Evolutionary conservation across 768 basidiomycete genomes (phyloP).

Genomic region (Amanita jacksonii): DNA sequence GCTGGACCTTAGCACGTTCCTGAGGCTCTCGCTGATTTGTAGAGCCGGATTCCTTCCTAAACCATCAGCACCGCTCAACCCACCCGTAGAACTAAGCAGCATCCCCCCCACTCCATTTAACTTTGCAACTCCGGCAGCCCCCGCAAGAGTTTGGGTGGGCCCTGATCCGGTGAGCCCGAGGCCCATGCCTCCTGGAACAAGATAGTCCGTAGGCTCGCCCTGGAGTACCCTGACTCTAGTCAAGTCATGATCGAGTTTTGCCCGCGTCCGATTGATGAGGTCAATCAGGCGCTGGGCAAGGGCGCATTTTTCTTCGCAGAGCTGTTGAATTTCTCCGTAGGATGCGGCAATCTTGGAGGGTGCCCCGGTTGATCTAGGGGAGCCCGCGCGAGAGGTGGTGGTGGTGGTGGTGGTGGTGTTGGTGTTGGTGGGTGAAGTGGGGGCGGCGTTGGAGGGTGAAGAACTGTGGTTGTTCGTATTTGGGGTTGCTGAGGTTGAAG

Average conservation of each 20-base stretch:
- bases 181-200: conserved; percentile 11
- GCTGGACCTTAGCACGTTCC: conserved; percentile 28
- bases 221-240: conserved; percentile 35
- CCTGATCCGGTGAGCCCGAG: background rate
- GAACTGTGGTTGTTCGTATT: no score
- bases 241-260: conserved; percentile 42
- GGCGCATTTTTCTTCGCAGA: conserved; percentile 36
- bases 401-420: conserved; percentile 21
- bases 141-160: no score
- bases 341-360: conserved; percentile 36
- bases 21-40: conserved; percentile 34
- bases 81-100: background rate
- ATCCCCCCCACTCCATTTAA: conserved; percentile 2
- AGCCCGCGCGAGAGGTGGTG: conserved; percentile 21
- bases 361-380: conserved; percentile 12
- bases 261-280: conserved; percentile 35
- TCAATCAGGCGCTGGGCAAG: conserved; percentile 41
- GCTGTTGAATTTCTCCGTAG: conserved; percentile 34
- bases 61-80: background rate
- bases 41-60: conserved; percentile 25
- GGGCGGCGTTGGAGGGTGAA: conserved; percentile 13
- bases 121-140: background rate
- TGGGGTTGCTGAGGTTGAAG: conserved; percentile 10
- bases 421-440: conserved; percentile 21
- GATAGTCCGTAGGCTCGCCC: conserved; percentile 31